Evolutionary conservation across 345 rosid species (phyloP).

Genomic region (Theobroma cacao): DNA sequence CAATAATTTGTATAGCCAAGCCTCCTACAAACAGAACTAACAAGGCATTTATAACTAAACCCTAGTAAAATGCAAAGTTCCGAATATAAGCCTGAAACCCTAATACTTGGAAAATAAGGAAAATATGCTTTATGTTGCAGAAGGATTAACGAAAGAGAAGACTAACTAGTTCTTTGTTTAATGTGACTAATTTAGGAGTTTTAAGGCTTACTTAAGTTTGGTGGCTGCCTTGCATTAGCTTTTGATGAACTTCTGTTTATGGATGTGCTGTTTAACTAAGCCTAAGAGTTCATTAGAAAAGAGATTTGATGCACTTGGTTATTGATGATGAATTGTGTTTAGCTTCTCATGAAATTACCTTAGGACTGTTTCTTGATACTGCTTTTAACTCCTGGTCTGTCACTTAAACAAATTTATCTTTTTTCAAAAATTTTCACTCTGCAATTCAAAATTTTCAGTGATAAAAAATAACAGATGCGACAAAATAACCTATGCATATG

Average conservation of each 20-base stretch:
- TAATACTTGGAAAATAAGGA: background rate
- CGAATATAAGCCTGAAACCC: background rate
- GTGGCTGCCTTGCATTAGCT: background rate
- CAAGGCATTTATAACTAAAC: background rate
- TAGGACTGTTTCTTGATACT: too few relatives aligned
- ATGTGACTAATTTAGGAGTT: background rate
- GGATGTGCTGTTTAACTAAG: background rate
- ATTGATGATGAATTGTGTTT: background rate
- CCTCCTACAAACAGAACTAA: background rate
- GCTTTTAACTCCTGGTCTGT: background rate
- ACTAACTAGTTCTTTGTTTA: background rate
- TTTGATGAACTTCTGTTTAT: background rate
- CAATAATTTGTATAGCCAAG: background rate
- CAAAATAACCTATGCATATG: background rate
- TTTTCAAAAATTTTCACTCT: background rate
- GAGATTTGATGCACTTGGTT: background rate
- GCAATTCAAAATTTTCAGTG: background rate
- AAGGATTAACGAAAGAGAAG: background rate
- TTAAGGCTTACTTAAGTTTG: background rate
- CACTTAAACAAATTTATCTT: background rate
- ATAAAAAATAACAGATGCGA: background rate
- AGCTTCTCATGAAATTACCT: background rate
- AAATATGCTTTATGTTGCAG: background rate
- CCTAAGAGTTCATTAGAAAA: conserved; percentile 4
- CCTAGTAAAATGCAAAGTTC: background rate